Base-by-base conservation (phyloP, 768 basidiomycete species). In the Auricularia auricula-judae region DNA sequence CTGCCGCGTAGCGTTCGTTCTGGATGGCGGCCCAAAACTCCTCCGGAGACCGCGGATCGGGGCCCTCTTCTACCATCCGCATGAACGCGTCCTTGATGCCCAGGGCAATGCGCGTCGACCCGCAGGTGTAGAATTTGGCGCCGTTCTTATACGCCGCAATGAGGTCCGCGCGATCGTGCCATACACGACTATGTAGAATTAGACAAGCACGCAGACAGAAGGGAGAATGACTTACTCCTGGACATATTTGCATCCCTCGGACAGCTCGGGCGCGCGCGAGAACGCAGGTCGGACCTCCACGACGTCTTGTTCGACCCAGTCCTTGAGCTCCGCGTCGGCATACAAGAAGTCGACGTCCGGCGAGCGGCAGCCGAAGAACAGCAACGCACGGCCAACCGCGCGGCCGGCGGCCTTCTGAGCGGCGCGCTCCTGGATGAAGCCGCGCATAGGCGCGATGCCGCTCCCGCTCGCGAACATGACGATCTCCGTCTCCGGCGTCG, bases 381-480 rank as follows among this genome's bases (percentile, higher is more conserved):
- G 68, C 34, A 81, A 65, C 60, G 75, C 73, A 65, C 72, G 70
- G 3, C 77, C 78, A 8, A 80, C 77, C 34, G 76, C 72, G 16
- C 79, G 70, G 1, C 80, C 80, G 8, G 77, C 73, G 34, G 72
- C 70, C 71, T 78, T 80, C 69, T 81, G 80, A 61, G 75, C 68
- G n/a, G 79, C 78, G 7, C 81, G 76, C 66, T 82, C 81, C 69
- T 81, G 81, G 53, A 82, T 74, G 73, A 82, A 82, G 1, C 78
- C 80, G 44, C 80, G 75, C 76, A 82, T 79, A 0, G 81, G 81
- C 4, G 81, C 77, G 12, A 82, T 66, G 4, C 81, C 81, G 3
- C 79, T 75, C 8, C 81, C 81, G 23, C 79, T 78, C 42, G 76
- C 78, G 67, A 79, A 78, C 74, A 81, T 77, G 35, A 82, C 71